Conservation (phyloP, 2,329 filamentous ascomycete genomes). For the Tolypocladium ovalisporum region DNA sequence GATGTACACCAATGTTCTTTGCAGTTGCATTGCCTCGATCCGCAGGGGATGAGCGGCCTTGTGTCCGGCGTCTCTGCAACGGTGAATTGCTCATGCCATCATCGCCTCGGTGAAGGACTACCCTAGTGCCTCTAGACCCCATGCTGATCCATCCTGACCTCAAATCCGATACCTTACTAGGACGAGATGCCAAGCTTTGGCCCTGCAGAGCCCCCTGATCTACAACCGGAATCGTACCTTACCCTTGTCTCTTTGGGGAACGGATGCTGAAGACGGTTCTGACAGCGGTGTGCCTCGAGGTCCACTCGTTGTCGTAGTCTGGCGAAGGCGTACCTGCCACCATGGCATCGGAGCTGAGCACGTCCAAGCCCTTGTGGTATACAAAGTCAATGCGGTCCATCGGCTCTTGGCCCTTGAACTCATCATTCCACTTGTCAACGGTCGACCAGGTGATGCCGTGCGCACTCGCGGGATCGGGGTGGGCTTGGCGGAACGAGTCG, state of each 20-base stretch:
- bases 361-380: slow-evolving; percentile 25
- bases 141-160: no score
- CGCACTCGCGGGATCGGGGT: slow-evolving; percentile 21
- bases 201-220: no score
- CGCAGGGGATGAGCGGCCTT: no score
- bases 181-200: no score
- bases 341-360: slow-evolving; percentile 16
- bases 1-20: neutral
- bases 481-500: slow-evolving; percentile 27
- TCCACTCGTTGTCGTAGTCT: slow-evolving; percentile 28
- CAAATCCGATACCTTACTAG: no score
- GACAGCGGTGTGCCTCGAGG: slow-evolving; percentile 27
- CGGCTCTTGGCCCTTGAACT: slow-evolving; percentile 18
- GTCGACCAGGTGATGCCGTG: slow-evolving; percentile 31
- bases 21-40: neutral
- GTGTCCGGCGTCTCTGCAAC: neutral
- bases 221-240: no score
- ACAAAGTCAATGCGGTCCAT: slow-evolving; percentile 32
- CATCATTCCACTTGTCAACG: slow-evolving; percentile 20
- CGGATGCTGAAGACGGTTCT: slow-evolving; percentile 15
- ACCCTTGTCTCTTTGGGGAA: neutral
- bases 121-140: neutral
- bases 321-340: slow-evolving; percentile 23
- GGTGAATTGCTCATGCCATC: neutral
- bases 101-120: neutral